Percentiles rank a stretch among this genome's conserved stretches.
These are phyloP conservation scores for Aspergillus haitiensis DNA, from an alignment of 495 filamentous ascomycete genomes.

Conservation along the genomic window DNA sequence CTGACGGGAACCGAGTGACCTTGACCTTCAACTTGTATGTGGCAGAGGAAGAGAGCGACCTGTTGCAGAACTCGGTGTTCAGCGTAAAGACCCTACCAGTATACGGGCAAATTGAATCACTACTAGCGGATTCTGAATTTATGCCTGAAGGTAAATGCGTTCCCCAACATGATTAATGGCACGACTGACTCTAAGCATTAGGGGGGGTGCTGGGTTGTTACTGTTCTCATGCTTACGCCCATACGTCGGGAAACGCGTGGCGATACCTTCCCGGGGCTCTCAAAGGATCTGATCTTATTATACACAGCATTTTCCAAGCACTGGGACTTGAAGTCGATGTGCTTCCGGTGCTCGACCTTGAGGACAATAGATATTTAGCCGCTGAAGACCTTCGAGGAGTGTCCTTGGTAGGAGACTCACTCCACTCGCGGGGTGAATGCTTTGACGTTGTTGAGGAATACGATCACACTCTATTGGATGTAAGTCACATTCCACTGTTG, in stretches of 20 bases:
- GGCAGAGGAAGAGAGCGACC: constrained; percentile 6
- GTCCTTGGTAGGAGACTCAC: too few relatives aligned
- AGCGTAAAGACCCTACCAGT: background rate
- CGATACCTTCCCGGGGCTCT: constrained; percentile 60
- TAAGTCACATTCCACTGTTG: too few relatives aligned
- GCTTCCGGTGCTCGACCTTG: constrained; percentile 17
- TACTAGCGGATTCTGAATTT: background rate
- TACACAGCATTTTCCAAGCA: constrained; percentile 23
- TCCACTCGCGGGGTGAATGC: too few relatives aligned
- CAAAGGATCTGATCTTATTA: constrained; percentile 26
- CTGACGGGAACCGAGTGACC: constrained; percentile 52
- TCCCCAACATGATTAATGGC: background rate
- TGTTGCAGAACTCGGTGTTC: background rate
- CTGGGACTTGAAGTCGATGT: constrained; percentile 22
- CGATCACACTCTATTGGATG: too few relatives aligned
- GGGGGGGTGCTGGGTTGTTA: constrained; percentile 14
- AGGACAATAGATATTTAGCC: too few relatives aligned
- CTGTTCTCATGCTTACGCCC: constrained; percentile 18
- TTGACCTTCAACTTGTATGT: constrained; percentile 61
- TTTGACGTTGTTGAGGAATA: too few relatives aligned
- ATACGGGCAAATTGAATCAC: background rate
- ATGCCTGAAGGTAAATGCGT: constrained; percentile 4
- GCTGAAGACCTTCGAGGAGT: too few relatives aligned
- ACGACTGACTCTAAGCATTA: background rate
- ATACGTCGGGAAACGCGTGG: constrained; percentile 43